Evolutionary conservation across 2,329 filamentous ascomycete genomes (phyloP), one percentile per base, ranked within the genome.

Genomic region (Aspergillus ochraceus): DNA sequence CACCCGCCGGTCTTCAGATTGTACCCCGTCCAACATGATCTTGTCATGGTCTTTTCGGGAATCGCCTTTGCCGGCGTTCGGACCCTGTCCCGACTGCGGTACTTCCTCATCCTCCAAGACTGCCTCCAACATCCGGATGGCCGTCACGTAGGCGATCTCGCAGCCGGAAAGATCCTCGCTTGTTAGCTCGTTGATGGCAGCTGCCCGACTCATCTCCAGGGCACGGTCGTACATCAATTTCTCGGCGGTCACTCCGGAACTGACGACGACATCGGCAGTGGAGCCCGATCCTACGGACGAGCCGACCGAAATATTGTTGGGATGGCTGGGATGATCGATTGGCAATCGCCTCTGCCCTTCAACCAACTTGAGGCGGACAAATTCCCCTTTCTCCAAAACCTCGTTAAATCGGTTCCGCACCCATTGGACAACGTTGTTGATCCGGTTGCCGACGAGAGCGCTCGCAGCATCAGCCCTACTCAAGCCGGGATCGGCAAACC

Each of bases 161-260:
- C 94, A 98, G 17, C 92, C 92, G 0, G 82, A 79, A 24, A 98
- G 81, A 74, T 98, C 93, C 63, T 95, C 91, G 59, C 94, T 92
- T 2, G 95, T 92, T 53, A 99, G 90, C 77, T 99, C 95, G 68
- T 96, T 96, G 71, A 98, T 95, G 8, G 95, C 95, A 8, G 95
- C 94, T 4, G 91, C 88, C 55, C 92, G 88, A 74, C 92, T 97
- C 95, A 99, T 98, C 74, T 99, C 95, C 22, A 98, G 81, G 0
- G 95, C 95, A 51, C 95, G 90, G 68, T 99, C 95, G 73, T 97
- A 99, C 92, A 99, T 97, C 50, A 99, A 82, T 77, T 93, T 97
- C 79, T 98, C 95, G 0, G 95, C 95, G 22, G 92, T 97, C 58
- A 97, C 88, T 1, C 94, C 95, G 2, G 91, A 87, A 14, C 91